phyloP scores from a whole-genome alignment of 2,329 filamentous ascomycete species.

The Rasamsonia emersonii region DNA sequence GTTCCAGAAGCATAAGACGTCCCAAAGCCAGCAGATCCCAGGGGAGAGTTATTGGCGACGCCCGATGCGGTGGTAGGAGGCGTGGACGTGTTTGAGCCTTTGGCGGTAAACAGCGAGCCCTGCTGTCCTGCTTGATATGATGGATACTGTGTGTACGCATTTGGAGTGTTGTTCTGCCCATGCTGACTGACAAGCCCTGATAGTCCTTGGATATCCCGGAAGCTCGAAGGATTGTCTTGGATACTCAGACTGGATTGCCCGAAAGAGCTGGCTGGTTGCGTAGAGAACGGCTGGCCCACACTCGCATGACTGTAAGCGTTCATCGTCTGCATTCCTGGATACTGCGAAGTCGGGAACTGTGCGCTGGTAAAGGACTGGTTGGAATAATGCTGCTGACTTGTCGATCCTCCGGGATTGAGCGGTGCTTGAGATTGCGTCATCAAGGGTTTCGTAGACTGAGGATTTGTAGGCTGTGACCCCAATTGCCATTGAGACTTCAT shows the following conservation, averaged over 20 bases:
- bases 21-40: too few relatives aligned
- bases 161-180: background rate
- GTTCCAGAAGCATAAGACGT: too few relatives aligned
- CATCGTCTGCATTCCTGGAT: background rate
- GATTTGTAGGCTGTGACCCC: conserved; percentile 6
- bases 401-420: too few relatives aligned
- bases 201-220: background rate
- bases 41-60: too few relatives aligned
- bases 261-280: too few relatives aligned
- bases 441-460: conserved; percentile 9
- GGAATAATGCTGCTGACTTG: too few relatives aligned
- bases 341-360: background rate
- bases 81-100: background rate
- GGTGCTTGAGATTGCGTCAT: background rate
- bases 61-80: background rate
- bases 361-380: too few relatives aligned
- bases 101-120: background rate
- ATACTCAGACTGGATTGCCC: background rate
- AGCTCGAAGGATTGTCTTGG: background rate
- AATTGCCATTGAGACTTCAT: conserved; percentile 6
- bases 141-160: background rate
- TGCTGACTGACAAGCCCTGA: background rate
- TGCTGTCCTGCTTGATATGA: background rate
- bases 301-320: background rate
- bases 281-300: too few relatives aligned